Evolutionary conservation across 495 filamentous ascomycete genomes (phyloP).

Genomic region (Xylaria palmicola): DNA sequence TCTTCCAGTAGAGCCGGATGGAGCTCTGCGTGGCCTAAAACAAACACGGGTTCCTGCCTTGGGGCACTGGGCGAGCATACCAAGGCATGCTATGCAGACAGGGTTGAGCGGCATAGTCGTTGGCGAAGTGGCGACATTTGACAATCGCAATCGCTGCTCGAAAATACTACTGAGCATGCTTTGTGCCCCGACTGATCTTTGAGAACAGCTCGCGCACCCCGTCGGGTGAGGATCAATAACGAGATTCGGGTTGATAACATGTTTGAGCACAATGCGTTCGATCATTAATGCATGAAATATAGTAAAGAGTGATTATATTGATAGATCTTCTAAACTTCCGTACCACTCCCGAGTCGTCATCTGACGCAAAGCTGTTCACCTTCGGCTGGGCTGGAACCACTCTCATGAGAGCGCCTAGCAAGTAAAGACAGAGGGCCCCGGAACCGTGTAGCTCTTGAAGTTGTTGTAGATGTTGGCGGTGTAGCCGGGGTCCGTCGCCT

Average conservation of each 20-base stretch:
- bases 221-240: not conserved
- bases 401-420: constrained; percentile 13
- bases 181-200: too few relatives aligned
- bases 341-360: not conserved
- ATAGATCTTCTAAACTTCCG: too few relatives aligned
- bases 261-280: not conserved
- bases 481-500: constrained; percentile 53
- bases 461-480: constrained; percentile 33
- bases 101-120: too few relatives aligned
- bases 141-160: too few relatives aligned
- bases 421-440: constrained; percentile 27
- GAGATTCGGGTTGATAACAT: not conserved
- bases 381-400: not conserved
- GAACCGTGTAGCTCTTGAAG: constrained; percentile 27
- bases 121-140: too few relatives aligned
- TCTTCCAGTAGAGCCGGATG: not conserved
- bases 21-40: too few relatives aligned
- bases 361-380: not conserved
- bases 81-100: too few relatives aligned
- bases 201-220: too few relatives aligned
- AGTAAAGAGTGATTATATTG: not conserved
- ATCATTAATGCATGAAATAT: not conserved
- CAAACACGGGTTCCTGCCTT: too few relatives aligned
- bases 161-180: too few relatives aligned
- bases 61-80: too few relatives aligned